Base-by-base conservation (phyloP, 2,329 filamentous ascomycete species). In the Fusarium zealandicum region DNA sequence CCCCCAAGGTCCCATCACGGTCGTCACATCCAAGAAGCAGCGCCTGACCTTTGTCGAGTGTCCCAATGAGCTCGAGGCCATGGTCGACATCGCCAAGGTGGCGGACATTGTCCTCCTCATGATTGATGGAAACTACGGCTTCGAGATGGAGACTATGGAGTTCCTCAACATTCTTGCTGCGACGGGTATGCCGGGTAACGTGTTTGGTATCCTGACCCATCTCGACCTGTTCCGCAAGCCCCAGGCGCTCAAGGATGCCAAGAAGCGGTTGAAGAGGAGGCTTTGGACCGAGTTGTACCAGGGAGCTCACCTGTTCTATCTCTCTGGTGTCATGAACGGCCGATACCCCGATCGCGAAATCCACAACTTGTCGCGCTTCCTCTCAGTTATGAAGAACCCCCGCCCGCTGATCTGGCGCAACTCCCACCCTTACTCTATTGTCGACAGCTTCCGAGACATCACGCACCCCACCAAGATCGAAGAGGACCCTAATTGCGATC, bases 121-220 rank as follows among this genome's bases (percentile, higher is more conserved):
- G 90, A 99, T 99, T 66, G 95, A 99, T 71, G 96, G 95, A 50
- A 98, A 98, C 76, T 99, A 90, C 69, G 96, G 95, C 12, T 99
- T 99, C 71, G 95, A 99, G 77, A 99, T 99, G 95, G 95, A 99
- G 81, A 99, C 95, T 0, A 99, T 99, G 95, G 95, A 99, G 76
- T 99, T 99, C 58, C 79, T 99, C 70, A 98, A 97, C 67, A 88
- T 97, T 14, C 80, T 99, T 43, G 89, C 90, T n/a, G 86, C 92
- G 3, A 96, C 90, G 25, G 95, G 95, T 73, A 98, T 99, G 93
- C 95, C 96, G 0, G 93, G 95, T 62, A 99, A 99, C 68, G 93
- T 99, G 31, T 98, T 99, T 71, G 95, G 95, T 45, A 93, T 99
- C 51, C 82, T 99, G 37, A 98, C 95, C 13, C 96, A 99, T 79